phyloP scores from a whole-genome alignment of 2,329 filamentous ascomycete species.

The Apiospora koreana region DNA sequence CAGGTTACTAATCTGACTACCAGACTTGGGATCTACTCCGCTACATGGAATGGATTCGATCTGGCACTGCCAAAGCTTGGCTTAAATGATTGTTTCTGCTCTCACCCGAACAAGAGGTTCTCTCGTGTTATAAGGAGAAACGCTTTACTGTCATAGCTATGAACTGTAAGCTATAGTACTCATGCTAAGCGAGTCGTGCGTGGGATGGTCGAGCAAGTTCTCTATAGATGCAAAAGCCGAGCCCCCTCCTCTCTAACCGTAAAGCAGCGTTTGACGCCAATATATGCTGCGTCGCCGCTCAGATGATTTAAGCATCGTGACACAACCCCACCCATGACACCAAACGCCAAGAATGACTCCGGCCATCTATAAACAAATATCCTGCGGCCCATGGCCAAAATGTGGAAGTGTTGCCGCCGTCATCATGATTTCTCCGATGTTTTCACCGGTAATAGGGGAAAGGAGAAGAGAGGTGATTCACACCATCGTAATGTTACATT shows the following conservation, averaged over 20 bases:
- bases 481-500: slow-evolving; percentile 2
- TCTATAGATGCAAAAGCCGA: not conserved
- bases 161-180: not conserved
- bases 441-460: not conserved
- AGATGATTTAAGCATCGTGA: not conserved
- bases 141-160: not conserved
- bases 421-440: not conserved
- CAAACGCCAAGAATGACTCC: slow-evolving; percentile 1
- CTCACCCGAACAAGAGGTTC: not conserved
- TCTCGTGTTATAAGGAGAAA: not conserved
- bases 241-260: not conserved
- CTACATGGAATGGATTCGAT: too few species aligned
- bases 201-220: not conserved
- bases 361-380: slow-evolving; percentile 3
- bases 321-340: not conserved
- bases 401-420: not conserved
- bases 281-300: slow-evolving; percentile 3
- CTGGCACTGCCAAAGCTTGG: too few species aligned
- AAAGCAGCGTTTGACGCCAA: not conserved
- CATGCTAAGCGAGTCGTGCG: not conserved
- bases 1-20: too few species aligned
- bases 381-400: not conserved
- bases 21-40: too few species aligned
- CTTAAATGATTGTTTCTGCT: too few species aligned
- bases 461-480: not conserved